Conservation (phyloP, 768 basidiomycete species). For the Trametes villosa region DNA sequence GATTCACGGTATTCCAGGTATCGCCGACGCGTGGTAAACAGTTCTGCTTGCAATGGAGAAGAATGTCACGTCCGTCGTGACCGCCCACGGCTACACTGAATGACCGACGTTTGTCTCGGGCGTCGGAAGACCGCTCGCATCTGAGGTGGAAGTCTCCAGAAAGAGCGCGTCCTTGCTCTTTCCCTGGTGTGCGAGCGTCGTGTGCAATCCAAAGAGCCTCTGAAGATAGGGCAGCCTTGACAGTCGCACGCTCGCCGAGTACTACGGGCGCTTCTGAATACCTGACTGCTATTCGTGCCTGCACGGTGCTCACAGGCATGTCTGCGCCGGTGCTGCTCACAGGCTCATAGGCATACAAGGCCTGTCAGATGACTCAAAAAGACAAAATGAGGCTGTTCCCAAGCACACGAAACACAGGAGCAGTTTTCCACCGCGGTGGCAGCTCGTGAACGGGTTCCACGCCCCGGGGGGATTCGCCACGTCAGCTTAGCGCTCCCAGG, state of each 20-base stretch:
- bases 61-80: too few species aligned
- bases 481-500: slow-evolving; percentile 20
- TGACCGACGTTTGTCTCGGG: too few species aligned
- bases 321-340: not conserved
- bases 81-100: too few species aligned
- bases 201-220: not conserved
- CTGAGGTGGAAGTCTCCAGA: too few species aligned
- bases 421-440: slow-evolving; percentile 14
- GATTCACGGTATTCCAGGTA: too few species aligned
- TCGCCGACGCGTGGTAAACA: too few species aligned
- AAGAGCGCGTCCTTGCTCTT: too few species aligned
- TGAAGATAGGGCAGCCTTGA: too few species aligned
- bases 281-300: not conserved
- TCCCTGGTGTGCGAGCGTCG: not conserved
- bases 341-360: not conserved
- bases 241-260: not conserved
- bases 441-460: slow-evolving; percentile 11
- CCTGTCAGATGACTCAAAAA: not conserved
- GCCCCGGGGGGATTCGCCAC: slow-evolving; percentile 20
- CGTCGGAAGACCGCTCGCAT: too few species aligned
- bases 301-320: not conserved
- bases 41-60: too few species aligned
- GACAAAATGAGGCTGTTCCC: not conserved
- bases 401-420: slow-evolving; percentile 88
- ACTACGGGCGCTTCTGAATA: not conserved